phyloP scores from a whole-genome alignment of 345 rosid genomes.

The Raphanus raphanistrum region DNA sequence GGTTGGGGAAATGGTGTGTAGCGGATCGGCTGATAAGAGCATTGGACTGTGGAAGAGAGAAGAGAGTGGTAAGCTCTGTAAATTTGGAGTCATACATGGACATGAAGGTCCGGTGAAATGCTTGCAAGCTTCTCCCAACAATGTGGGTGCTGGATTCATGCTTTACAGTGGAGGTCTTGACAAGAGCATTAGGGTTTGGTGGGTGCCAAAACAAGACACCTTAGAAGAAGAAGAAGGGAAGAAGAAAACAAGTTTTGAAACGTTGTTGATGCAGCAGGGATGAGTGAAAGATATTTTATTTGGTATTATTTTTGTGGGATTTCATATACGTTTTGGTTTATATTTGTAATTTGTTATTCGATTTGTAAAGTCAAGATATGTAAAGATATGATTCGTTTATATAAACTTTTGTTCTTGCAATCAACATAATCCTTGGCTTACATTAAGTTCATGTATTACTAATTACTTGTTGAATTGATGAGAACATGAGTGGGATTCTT shows the following conservation, averaged over 20 bases:
- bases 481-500: conserved; percentile 13
- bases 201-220: conserved; percentile 61
- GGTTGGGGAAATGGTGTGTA: conserved; percentile 63
- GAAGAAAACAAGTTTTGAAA: conserved; percentile 28
- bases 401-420: background rate
- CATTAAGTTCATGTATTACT: background rate
- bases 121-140: conserved; percentile 63
- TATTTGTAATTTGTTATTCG: conserved; percentile 37
- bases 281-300: conserved; percentile 18
- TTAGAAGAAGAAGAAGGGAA: conserved; percentile 19
- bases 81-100: conserved; percentile 61
- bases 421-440: background rate
- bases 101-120: conserved; percentile 94
- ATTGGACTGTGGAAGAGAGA: conserved; percentile 81
- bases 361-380: conserved; percentile 23
- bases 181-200: conserved; percentile 88
- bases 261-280: conserved; percentile 23
- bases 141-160: conserved; percentile 68
- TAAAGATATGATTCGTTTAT: conserved; percentile 4
- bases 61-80: conserved; percentile 47
- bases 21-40: conserved; percentile 90
- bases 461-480: background rate
- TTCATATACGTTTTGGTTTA: conserved; percentile 32
- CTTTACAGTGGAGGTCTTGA: conserved; percentile 95
- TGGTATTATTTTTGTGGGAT: conserved; percentile 8